phyloP scores from a whole-genome alignment of 2,329 filamentous ascomycete species.

The Hymenotorrendiella dingleyae region DNA sequence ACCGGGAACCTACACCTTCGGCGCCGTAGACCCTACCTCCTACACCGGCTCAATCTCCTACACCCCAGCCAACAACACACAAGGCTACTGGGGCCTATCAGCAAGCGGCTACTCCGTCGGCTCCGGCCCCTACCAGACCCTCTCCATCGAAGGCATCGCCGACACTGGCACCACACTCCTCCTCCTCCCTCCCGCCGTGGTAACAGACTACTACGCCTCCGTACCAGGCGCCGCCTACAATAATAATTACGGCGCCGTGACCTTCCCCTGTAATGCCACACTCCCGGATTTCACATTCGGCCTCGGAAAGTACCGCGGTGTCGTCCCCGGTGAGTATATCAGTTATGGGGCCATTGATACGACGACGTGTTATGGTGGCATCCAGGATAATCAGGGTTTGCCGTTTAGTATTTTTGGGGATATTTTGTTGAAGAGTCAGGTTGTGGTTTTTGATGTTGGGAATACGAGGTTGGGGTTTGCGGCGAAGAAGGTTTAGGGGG shows the following conservation, averaged over 20 bases:
- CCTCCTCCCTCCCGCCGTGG: constrained; percentile 27
- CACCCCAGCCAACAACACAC: constrained; percentile 34
- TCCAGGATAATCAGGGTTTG: constrained; percentile 15
- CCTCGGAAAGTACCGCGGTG: constrained; percentile 21
- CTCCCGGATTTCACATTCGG: constrained; percentile 30
- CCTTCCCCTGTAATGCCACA: constrained; percentile 27
- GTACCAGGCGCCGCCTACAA: constrained; percentile 21
- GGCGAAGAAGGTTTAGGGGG: constrained; percentile 1
- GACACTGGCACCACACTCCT: constrained; percentile 35
- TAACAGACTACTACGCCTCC: constrained; percentile 29
- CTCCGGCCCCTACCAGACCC: neutral
- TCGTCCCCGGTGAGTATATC: constrained; percentile 30
- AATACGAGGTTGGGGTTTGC: constrained; percentile 14
- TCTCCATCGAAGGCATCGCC: constrained; percentile 15
- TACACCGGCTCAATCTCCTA: constrained; percentile 47
- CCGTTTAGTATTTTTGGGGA: constrained; percentile 29
- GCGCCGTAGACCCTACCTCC: constrained; percentile 43
- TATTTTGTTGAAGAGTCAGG: constrained; percentile 29
- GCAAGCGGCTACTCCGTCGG: constrained; percentile 39
- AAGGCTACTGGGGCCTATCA: constrained; percentile 49
- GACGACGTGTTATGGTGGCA: constrained; percentile 16
- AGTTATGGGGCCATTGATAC: constrained; percentile 24
- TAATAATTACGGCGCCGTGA: constrained; percentile 20
- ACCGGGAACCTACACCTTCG: constrained; percentile 45
- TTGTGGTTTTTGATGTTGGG: constrained; percentile 28